A percentile compares a stretch with the other conserved stretches of the same genome.
Evolutionary conservation across 2,329 filamentous ascomycete genomes (phyloP).

Genomic region (Claviceps spartinae): DNA sequence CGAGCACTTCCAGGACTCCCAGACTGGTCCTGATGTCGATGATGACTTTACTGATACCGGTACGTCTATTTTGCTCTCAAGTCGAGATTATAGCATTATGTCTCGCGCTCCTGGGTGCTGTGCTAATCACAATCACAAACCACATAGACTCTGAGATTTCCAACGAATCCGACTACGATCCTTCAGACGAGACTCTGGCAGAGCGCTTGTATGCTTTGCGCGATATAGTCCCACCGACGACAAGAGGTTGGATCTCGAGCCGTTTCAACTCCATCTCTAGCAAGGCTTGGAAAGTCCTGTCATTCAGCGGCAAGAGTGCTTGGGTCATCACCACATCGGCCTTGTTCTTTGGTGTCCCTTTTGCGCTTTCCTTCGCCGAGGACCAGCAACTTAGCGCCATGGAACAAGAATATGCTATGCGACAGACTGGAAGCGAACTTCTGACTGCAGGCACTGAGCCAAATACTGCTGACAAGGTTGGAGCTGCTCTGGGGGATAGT

Average conservation of each 20-base stretch:
- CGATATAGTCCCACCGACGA: conserved; percentile 63
- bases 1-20: conserved; percentile 72
- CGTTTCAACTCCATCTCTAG: conserved; percentile 40
- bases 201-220: conserved; percentile 61
- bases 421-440: conserved; percentile 72
- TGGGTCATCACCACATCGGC: conserved; percentile 88
- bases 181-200: conserved; percentile 41
- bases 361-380: conserved; percentile 83
- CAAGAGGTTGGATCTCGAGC: conserved; percentile 53
- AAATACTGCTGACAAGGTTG: conserved; percentile 35
- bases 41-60: conserved; percentile 91
- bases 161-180: conserved; percentile 59
- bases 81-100: neutral
- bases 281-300: conserved; percentile 39
- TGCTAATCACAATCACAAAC: conserved; percentile 1
- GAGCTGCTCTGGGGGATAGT: conserved; percentile 32
- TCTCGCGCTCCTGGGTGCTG: too few species aligned
- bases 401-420: conserved; percentile 95
- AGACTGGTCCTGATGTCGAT: conserved; percentile 61
- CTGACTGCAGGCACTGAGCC: conserved; percentile 33
- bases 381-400: conserved; percentile 95
- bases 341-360: conserved; percentile 82
- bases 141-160: conserved; percentile 67
- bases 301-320: conserved; percentile 70
- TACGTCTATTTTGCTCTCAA: conserved; percentile 28